Evolutionary conservation across 2,329 filamentous ascomycete species (phyloP).

Genomic region (Fusarium goolgardi): DNA sequence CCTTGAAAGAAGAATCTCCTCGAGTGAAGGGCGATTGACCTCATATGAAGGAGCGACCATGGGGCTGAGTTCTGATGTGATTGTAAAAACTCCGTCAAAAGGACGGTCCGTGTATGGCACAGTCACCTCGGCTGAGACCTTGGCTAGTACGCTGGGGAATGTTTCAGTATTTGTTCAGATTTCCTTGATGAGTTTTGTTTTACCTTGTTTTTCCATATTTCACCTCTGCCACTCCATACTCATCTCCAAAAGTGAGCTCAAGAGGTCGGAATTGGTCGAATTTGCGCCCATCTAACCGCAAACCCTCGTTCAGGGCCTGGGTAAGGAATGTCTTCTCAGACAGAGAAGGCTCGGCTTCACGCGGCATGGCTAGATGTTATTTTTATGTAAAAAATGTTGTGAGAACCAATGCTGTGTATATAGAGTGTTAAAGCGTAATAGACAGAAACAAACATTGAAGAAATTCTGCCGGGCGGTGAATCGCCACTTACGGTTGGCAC

Average conservation of each 20-base stretch:
- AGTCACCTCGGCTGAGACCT: constrained; percentile 88
- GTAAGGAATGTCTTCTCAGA: constrained; percentile 89
- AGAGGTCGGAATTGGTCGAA: constrained; percentile 84
- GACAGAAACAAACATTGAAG: constrained; percentile 34
- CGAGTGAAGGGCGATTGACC: constrained; percentile 82
- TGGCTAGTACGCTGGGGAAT: constrained; percentile 77
- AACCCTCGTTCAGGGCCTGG: constrained; percentile 81
- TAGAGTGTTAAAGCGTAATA: constrained; percentile 17
- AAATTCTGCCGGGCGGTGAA: constrained; percentile 65
- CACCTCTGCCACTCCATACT: constrained; percentile 90
- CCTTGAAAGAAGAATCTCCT: constrained; percentile 86
- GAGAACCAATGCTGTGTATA: constrained; percentile 11
- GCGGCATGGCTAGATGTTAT: constrained; percentile 74
- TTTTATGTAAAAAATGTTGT: constrained; percentile 23
- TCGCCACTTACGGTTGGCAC: constrained; percentile 4
- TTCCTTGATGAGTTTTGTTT: constrained; percentile 20
- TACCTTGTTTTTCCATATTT: constrained; percentile 91
- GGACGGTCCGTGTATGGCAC: constrained; percentile 88
- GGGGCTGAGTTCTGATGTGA: constrained; percentile 88
- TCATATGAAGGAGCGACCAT: constrained; percentile 94
- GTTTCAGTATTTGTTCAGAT: constrained; percentile 19
- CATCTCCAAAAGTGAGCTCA: constrained; percentile 84
- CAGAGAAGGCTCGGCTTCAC: constrained; percentile 88
- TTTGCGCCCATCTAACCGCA: constrained; percentile 85
- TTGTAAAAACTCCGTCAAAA: constrained; percentile 95